Evolutionary conservation across 2,329 filamentous ascomycete species (phyloP), one percentile per base, ranked within the genome.

Genomic region (Trichoderma atroviride): DNA sequence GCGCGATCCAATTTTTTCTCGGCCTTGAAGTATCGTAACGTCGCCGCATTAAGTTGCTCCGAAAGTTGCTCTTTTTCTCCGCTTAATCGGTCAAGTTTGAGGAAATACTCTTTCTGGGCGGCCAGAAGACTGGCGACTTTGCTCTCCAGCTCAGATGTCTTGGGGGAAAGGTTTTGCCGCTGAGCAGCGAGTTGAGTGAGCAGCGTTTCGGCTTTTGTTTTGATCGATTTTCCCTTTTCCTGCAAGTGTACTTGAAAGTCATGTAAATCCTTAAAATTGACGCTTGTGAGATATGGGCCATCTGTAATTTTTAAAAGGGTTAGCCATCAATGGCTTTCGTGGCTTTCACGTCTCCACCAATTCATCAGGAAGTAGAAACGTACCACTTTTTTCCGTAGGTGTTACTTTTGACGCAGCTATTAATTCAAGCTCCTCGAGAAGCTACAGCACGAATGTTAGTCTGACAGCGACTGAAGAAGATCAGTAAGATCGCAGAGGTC

Each of bases 1-100:
- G 91, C 88, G 55, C 96, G 89, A 78, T 99, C 96, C 64, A 98
- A 84, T 78, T 94, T 96, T 83, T 97, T 96, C 79, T 99, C 96
- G 0, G 96, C 96, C 74, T 96, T 92, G 83, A 98, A 93, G 76
- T 97, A 98, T 73, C 96, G 89, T 70, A 97, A 84, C 5, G 94
- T 97, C 19, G 95, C 96, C 40, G 89, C 91, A 77, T 98, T 95
- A 24, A 98, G 84, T 71, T 95, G 91, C 75, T 96, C 92, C 58
- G 93, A 93, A 4, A 97, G 85, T 74, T 92, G 89, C 66, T 96
- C 91, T 75, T 96, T 96, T 75, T 97, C 94, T 7, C 87, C 84
- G 60, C 89, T 86, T 14, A 94, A 83, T 66, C 90, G 88, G 73
- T 96, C 93, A 62, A 96, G 81, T 77, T 94, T 92, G 47, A 91